Percentiles rank a stretch among this genome's conserved stretches.
Evolutionary conservation across 2,329 filamentous ascomycete genomes (phyloP).

Genomic region (Neurospora sp.): DNA sequence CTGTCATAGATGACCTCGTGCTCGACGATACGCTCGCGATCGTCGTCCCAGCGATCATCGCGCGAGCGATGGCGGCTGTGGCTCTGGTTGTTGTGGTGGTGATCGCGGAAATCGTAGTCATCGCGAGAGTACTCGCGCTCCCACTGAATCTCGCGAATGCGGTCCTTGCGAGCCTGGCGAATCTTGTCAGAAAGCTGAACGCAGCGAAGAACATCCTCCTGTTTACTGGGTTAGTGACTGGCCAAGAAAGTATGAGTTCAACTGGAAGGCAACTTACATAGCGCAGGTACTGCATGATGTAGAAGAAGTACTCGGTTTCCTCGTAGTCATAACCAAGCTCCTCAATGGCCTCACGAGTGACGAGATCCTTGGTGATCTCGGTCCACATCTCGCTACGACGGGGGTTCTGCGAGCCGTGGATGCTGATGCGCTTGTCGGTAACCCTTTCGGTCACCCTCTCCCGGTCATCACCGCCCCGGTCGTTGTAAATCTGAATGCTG

Average conservation of each 20-base stretch:
- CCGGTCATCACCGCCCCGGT: constrained; percentile 19
- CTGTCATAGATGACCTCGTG: constrained; percentile 57
- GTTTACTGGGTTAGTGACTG: constrained; percentile 23
- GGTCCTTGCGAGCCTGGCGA: constrained; percentile 49
- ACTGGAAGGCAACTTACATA: constrained; percentile 54
- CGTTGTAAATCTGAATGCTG: constrained; percentile 20
- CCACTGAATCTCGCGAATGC: constrained; percentile 44
- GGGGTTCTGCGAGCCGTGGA: constrained; percentile 28
- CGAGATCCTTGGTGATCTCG: constrained; percentile 89
- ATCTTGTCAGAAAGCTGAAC: constrained; percentile 79
- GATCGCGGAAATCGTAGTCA: constrained; percentile 25
- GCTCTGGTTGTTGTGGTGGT: constrained; percentile 20
- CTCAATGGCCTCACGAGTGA: constrained; percentile 79
- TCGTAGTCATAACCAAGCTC: constrained; percentile 79
- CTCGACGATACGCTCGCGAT: constrained; percentile 56
- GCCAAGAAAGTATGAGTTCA: neutral
- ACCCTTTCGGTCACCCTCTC: constrained; percentile 40
- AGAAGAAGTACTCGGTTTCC: constrained; percentile 83
- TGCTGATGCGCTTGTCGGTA: constrained; percentile 38
- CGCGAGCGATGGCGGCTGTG: constrained; percentile 18
- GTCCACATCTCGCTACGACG: constrained; percentile 74
- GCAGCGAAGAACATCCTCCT: constrained; percentile 83
- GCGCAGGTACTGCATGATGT: constrained; percentile 81
- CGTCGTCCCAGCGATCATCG: constrained; percentile 43
- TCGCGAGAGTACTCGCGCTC: constrained; percentile 46